phyloP scores from a whole-genome alignment of 805 yeast genomes.

The Candida germanica region DNA sequence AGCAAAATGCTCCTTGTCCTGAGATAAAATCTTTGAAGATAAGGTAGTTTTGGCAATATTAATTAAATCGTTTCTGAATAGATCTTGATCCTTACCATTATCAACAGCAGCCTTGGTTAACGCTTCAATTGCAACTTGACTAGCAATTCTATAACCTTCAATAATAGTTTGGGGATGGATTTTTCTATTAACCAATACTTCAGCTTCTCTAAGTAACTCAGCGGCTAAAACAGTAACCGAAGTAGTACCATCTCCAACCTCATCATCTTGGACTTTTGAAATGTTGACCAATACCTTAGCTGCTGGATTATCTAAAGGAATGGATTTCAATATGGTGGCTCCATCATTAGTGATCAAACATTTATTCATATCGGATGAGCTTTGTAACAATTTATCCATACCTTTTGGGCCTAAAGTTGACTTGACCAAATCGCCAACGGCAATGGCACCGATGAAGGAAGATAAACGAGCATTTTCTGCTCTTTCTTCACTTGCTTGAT shows the following conservation, averaged over 20 bases:
- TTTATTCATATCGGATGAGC: conserved; percentile 69
- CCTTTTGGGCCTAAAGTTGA: conserved; percentile 97
- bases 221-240: conserved; percentile 90
- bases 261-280: conserved; percentile 95
- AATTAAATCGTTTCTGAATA: conserved; percentile 72
- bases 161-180: conserved; percentile 98
- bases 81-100: conserved; percentile 52
- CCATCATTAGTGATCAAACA: conserved; percentile 95
- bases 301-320: conserved; percentile 96
- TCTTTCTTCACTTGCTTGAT: conserved; percentile 95
- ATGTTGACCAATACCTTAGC: conserved; percentile 94
- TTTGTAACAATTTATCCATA: conserved; percentile 92
- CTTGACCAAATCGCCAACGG: conserved; percentile 96
- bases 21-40: conserved; percentile 90
- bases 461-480: conserved; percentile 98
- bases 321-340: conserved; percentile 90
- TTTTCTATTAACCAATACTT: conserved; percentile 82
- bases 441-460: conserved; percentile 97
- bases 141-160: conserved; percentile 90
- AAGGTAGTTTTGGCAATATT: conserved; percentile 91
- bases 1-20: conserved; percentile 88
- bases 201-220: conserved; percentile 92
- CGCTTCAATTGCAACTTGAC: conserved; percentile 79
- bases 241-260: conserved; percentile 98
- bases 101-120: conserved; percentile 76